Evolutionary conservation across 75 land plant species (phyloP), one percentile per base, ranked within the genome.

Genomic region (Ceratopteris richardii): DNA sequence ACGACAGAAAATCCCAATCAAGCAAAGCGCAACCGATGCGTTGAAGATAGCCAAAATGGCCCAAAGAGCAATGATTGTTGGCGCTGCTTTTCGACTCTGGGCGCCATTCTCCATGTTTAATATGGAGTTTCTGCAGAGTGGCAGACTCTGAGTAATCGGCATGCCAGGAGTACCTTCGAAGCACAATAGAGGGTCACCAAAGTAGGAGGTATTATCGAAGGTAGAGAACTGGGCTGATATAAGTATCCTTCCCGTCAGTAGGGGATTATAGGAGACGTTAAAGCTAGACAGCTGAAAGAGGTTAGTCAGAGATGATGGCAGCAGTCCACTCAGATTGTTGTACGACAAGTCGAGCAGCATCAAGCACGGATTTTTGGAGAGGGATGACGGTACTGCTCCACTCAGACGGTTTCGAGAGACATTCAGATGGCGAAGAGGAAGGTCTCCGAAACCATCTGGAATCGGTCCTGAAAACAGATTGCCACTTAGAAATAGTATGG

Each of bases 301-400:
- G n/a, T 46, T 36, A 53, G 51, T 48, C 39, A 72, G 68, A 6
- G 52, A 43, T 3, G 14, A 7, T 1, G 87, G 87, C 36, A 87
- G 71, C 20, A 44, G 42, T 25, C 91, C 91, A 28, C 84, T 80
- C 68, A 82, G 77, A 44, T 86, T 80, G 74, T 86, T 86, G 47
- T 48, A 51, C 0, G 86, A 82, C 53, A 86, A 74, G 54, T 86
- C 90, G 24, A 86, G 76, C 28, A 44, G 71, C 63, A 63, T 64
- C 31, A 86, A 26, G 65, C 90, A 84, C 43, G 27, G 69, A 39
- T 77, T 21, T 6, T 58, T 20, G 0, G 82, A 81, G 11, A 87
- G 25, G 26, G 74, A 69, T 7, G 19, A 4, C 3, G 91, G 91
- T 17, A 83, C 69, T 19, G 28, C 20, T 5, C 84, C 82, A 9